These are phyloP conservation scores for Stagonosporopsis cucurbitacearum DNA, from an alignment of 2,329 filamentous ascomycete genomes.

Conservation along the genomic window DNA sequence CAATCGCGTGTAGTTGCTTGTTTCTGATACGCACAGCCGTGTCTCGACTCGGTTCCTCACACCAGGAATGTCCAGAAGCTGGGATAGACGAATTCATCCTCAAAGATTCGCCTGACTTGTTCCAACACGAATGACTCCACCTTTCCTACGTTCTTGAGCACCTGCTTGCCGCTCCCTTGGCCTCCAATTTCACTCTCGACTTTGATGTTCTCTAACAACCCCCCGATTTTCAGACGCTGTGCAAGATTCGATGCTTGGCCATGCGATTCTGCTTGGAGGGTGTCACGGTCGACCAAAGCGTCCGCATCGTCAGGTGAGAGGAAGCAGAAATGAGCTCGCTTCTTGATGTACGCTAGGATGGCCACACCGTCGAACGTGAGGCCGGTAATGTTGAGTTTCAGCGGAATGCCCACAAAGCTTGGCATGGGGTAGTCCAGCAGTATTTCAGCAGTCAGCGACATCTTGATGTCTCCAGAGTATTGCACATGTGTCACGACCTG, in stretches of 20 bases:
- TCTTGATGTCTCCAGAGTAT: conserved; percentile 84
- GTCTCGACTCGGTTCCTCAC: conserved; percentile 48
- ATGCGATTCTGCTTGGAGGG: conserved; percentile 35
- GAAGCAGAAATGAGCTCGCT: conserved; percentile 91
- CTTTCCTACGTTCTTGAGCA: conserved; percentile 97
- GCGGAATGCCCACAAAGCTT: conserved; percentile 92
- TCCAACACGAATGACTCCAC: conserved; percentile 97
- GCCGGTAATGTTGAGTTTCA: conserved; percentile 94
- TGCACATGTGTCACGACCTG: conserved; percentile 91
- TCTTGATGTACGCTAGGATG: conserved; percentile 88
- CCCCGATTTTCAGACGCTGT: conserved; percentile 64
- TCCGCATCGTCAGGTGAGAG: conserved; percentile 89
- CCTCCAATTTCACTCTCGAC: conserved; percentile 98
- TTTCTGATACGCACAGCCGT: not conserved
- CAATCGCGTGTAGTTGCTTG: conserved; percentile 19
- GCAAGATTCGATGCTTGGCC: conserved; percentile 33
- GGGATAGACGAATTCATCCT: conserved; percentile 98
- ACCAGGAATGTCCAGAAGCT: conserved; percentile 98
- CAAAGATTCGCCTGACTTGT: conserved; percentile 94
- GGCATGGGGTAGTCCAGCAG: conserved; percentile 98
- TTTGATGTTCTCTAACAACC: conserved; percentile 86
- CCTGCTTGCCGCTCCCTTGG: conserved; percentile 88
- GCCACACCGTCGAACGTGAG: conserved; percentile 95
- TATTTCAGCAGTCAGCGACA: conserved; percentile 93
- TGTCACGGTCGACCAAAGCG: conserved; percentile 61